These are phyloP conservation scores for Aspergillus spinulosporus DNA, from an alignment of 2,329 filamentous ascomycete genomes.

Conservation along the genomic window DNA sequence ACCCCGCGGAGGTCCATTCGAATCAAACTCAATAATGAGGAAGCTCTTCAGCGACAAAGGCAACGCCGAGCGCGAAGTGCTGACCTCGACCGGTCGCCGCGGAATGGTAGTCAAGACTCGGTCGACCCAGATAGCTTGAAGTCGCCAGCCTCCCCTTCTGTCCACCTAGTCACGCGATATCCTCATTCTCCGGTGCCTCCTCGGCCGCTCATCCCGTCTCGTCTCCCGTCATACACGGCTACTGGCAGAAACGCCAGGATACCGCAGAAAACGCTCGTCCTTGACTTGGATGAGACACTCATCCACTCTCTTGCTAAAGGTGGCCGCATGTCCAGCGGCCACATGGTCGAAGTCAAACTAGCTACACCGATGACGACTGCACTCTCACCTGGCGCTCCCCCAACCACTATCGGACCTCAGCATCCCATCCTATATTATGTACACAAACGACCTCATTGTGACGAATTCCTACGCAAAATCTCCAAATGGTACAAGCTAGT, in stretches of 20 bases:
- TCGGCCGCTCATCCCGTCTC: conserved; percentile 81
- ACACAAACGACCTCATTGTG: conserved; percentile 94
- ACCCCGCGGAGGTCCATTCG: conserved; percentile 78
- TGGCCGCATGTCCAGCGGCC: conserved; percentile 89
- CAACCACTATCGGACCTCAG: conserved; percentile 72
- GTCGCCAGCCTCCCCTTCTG: conserved; percentile 81
- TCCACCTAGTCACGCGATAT: conserved; percentile 75
- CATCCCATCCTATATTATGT: conserved; percentile 99
- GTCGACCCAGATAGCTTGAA: conserved; percentile 79
- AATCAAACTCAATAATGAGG: conserved; percentile 85
- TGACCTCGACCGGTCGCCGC: conserved; percentile 30
- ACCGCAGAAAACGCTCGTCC: conserved; percentile 86
- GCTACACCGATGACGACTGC: conserved; percentile 43
- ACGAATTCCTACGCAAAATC: conserved; percentile 91
- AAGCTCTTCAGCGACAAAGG: conserved; percentile 68
- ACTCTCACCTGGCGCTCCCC: conserved; percentile 53
- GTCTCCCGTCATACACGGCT: conserved; percentile 81
- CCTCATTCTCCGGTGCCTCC: conserved; percentile 87
- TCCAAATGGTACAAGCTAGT: conserved; percentile 99
- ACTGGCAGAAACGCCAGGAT: conserved; percentile 45
- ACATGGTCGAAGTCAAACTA: conserved; percentile 97
- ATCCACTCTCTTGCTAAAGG: conserved; percentile 99
- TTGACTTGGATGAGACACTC: conserved; percentile 94
- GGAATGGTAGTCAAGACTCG: conserved; percentile 41
- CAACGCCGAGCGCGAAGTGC: conserved; percentile 36